Percentiles rank a stretch among this genome's conserved stretches.
phyloP scores from a whole-genome alignment of 139 green algal genomes.

The Haematococcus lacustris region DNA sequence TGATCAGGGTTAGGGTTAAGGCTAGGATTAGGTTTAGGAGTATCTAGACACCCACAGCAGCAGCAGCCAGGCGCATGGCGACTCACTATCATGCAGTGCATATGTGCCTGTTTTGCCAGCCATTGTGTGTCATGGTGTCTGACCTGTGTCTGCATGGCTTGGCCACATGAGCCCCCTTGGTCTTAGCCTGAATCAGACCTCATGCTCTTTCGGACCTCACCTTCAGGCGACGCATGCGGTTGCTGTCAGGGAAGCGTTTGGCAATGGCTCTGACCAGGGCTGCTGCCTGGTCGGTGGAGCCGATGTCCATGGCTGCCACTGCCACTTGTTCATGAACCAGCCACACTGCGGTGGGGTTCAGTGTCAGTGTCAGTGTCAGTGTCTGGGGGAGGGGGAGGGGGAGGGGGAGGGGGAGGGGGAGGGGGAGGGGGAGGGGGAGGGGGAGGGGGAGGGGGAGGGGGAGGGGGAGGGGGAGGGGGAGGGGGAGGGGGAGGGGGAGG shows the following conservation, averaged over 20 bases:
- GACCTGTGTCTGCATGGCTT: not conserved
- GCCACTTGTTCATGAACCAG: constrained; percentile 75
- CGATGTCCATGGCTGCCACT: constrained; percentile 55
- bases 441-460: not conserved
- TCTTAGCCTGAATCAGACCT: not conserved
- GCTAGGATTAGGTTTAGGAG: no score
- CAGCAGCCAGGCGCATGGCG: not conserved
- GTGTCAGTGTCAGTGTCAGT: no score
- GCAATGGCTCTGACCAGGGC: constrained; percentile 47
- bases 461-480: not conserved
- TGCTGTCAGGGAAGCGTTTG: constrained; percentile 58
- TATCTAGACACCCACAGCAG: not conserved
- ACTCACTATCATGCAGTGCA: not conserved
- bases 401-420: not conserved
- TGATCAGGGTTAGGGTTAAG: no score
- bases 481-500: not conserved
- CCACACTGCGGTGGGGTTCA: constrained; percentile 67
- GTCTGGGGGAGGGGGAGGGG: not conserved
- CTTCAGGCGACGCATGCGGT: constrained; percentile 54
- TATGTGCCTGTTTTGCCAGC: not conserved
- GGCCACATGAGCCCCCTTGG: not conserved
- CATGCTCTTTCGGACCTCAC: constrained; percentile 16
- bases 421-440: no score
- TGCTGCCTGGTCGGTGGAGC: constrained; percentile 42
- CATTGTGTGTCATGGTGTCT: not conserved